Percentiles rank a stretch among this genome's conserved stretches.
Conservation (phyloP, 306 rosid species). For the Mimosa pudica region DNA sequence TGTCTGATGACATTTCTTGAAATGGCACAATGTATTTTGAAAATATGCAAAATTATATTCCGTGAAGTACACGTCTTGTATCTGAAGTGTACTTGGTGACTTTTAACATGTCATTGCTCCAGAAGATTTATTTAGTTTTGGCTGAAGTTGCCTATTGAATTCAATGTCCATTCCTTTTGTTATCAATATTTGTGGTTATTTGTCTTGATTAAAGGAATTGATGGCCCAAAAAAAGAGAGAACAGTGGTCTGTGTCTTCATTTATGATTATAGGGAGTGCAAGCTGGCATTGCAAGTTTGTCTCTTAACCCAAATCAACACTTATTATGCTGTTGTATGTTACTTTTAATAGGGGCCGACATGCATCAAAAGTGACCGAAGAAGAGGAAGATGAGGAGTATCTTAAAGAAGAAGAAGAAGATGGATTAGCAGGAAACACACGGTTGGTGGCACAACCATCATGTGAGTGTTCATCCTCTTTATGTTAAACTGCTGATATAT, state of each 20-base stretch:
- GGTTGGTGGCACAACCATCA: slow-evolving; percentile 86
- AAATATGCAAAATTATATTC: background rate
- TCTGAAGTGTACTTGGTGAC: slow-evolving; percentile 1
- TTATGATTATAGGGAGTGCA: slow-evolving; percentile 2
- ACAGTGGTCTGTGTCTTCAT: background rate
- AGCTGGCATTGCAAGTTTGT: background rate
- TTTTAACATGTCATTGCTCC: background rate
- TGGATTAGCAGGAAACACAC: slow-evolving; percentile 68
- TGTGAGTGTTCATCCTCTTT: slow-evolving; percentile 49
- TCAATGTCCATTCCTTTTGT: background rate
- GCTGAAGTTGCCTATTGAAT: slow-evolving; percentile 4
- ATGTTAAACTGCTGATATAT: slow-evolving; percentile 1
- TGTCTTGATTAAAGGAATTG: background rate
- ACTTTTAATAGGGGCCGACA: slow-evolving; percentile 81
- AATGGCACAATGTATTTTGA: background rate
- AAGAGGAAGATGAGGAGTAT: slow-evolving; percentile 95
- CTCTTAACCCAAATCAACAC: background rate
- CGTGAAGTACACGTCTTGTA: background rate
- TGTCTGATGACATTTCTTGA: background rate
- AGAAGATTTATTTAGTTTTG: background rate
- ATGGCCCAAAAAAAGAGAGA: background rate
- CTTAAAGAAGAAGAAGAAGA: slow-evolving; percentile 98
- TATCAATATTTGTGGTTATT: background rate
- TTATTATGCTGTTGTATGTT: slow-evolving; percentile 25
- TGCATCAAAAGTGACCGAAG: slow-evolving; percentile 94